Base-by-base conservation (phyloP, 139 green algal species). In the Gonium pectorale region DNA sequence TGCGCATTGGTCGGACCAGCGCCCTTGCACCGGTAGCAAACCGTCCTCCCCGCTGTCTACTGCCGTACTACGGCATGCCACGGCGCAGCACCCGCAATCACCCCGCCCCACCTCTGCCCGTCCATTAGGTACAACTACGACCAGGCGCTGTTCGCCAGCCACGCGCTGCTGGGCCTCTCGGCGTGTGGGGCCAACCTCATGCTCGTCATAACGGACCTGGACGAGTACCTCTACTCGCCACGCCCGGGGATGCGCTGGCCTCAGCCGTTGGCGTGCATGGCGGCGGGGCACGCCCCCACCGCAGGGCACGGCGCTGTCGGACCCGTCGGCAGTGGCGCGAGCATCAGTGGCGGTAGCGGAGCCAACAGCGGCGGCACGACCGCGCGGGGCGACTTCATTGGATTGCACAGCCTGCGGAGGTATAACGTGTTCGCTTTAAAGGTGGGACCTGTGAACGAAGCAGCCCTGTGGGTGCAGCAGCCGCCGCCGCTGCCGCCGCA, bases 51-150 rank as follows among this genome's bases (percentile, higher is more conserved):
- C 68, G 19, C n/a, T 3, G 35, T 59, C 26, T 5, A 6, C 5
- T 17, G 31, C 24, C 4, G 26, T 38, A 24, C 17, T 77, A 62
- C 69, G n/a, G 19, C 17, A 11, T 64, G 22, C 21, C 24, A 64
- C 6, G 19, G 6, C 46, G 13, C 69, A 15, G 27, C 44, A 11
- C 56, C 56, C 56, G 24, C 56, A 6, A 8, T 22, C n/a, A 6
- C n/a, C 43, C 69, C 69, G 15, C 43, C 68, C 68, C 19, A 7
- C 44, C 41, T 44, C 46, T 56, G 21, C 40, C 38, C 40, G 31
- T n/a, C 68, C 60, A 8, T 29, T 21, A 80, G 74, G 26, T 81
- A 81, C 74, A 81, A 81, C 37, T 81, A 81, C 74, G 74, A 81
- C 74, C 74, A 81, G 74, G 74, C 56, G 35, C 74, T 81, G 52